Evolutionary conservation across 106 monocot genomes (phyloP).

Genomic region (Phalaenopsis aphrodite): DNA sequence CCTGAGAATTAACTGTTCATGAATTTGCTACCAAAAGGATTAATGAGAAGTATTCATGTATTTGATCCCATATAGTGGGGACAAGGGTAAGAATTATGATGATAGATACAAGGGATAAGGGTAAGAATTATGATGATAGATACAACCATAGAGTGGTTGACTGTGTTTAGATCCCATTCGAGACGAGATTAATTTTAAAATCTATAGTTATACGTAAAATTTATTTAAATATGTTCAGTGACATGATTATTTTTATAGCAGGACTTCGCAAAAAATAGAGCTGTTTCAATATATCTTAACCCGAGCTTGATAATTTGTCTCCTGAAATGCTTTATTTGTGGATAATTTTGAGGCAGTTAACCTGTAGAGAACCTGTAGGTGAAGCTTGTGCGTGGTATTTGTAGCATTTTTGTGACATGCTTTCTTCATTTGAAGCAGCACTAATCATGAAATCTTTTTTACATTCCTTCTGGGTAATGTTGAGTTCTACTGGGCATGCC

Average conservation of each 20-base stretch:
- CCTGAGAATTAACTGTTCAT: neutral
- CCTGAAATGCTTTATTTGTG: neutral
- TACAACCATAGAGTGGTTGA: neutral
- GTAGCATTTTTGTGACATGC: neutral
- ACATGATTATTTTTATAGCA: neutral
- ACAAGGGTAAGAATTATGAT: neutral
- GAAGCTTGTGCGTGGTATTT: neutral
- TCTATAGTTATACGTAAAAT: neutral
- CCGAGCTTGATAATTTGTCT: neutral
- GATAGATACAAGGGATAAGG: neutral
- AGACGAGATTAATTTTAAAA: neutral
- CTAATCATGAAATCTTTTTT: slow-evolving; percentile 2
- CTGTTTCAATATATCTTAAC: neutral
- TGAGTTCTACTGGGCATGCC: no score
- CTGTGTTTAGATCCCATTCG: neutral
- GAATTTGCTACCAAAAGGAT: neutral
- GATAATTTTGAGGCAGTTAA: neutral
- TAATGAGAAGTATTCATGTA: neutral
- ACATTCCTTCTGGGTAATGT: neutral
- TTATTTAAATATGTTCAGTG: neutral
- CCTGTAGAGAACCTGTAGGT: neutral
- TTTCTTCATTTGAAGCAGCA: neutral
- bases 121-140: neutral
- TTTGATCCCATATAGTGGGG: neutral
- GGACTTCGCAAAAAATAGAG: neutral